Evolutionary conservation across 1,284 basidiomycete species (phyloP).

Genomic region (Porodaedalea pini): DNA sequence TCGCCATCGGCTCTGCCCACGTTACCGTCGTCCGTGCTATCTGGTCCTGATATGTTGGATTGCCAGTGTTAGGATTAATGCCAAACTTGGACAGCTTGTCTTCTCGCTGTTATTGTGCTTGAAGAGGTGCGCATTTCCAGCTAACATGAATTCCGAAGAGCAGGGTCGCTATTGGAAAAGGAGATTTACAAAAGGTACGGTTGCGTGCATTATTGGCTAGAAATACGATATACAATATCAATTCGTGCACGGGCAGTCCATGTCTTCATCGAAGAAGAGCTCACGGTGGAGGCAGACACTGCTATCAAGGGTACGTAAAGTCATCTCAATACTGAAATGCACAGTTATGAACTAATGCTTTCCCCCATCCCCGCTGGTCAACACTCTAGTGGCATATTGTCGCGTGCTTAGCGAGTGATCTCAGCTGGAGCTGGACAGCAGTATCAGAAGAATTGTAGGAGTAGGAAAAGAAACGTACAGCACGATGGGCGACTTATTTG

Average conservation of each 20-base stretch:
- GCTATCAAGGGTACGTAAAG: slow-evolving; percentile 58
- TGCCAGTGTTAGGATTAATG: not conserved
- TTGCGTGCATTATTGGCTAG: not conserved
- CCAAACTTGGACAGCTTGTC: slow-evolving; percentile 37
- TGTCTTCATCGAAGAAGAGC: slow-evolving; percentile 74
- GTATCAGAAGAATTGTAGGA: no score
- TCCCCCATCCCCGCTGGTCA: not conserved
- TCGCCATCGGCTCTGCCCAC: slow-evolving; percentile 64
- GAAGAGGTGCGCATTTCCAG: slow-evolving; percentile 56
- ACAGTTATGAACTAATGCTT: not conserved
- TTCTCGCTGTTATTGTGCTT: slow-evolving; percentile 57
- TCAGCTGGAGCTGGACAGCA: no score
- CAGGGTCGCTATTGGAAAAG: slow-evolving; percentile 54
- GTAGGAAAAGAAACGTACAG: no score
- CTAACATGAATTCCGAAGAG: slow-evolving; percentile 71
- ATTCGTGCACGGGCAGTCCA: slow-evolving; percentile 57
- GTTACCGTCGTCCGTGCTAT: slow-evolving; percentile 51
- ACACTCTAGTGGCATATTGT: not conserved
- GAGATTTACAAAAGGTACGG: slow-evolving; percentile 69
- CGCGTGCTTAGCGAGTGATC: no score
- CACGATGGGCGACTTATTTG: no score
- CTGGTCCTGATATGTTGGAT: not conserved
- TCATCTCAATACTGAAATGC: slow-evolving; percentile 9
- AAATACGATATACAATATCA: slow-evolving; percentile 8
- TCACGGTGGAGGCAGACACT: slow-evolving; percentile 61